Percentiles rank a stretch among this genome's conserved stretches.
These are phyloP conservation scores for Anacardium occidentale DNA, from an alignment of 345 rosid genomes.

Conservation along the genomic window DNA sequence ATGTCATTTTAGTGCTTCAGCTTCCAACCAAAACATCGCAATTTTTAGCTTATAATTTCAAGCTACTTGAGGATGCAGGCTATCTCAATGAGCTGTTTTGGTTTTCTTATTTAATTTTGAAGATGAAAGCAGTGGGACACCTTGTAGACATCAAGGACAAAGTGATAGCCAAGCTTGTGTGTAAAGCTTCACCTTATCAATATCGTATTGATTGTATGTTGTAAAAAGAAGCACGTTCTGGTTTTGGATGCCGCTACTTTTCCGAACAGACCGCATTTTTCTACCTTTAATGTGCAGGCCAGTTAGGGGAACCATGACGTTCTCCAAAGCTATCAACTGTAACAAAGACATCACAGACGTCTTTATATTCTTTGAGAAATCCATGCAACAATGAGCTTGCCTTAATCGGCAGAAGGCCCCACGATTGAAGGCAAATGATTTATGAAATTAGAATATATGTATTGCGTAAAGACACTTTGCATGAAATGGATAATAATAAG, in stretches of 20 bases:
- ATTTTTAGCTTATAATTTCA: background rate
- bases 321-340: background rate
- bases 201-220: background rate
- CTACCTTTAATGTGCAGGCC: background rate
- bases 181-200: background rate
- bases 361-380: too few relatives aligned
- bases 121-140: background rate
- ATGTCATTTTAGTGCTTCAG: constrained; percentile 22
- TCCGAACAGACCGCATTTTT: background rate
- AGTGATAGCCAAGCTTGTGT: background rate
- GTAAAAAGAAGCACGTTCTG: background rate
- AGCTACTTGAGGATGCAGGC: constrained; percentile 15
- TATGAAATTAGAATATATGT: background rate
- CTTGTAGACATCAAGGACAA: background rate
- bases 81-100: constrained; percentile 23
- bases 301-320: constrained; percentile 9
- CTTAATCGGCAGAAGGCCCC: background rate
- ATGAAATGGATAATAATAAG: background rate
- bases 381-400: background rate
- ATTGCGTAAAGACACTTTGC: background rate
- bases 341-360: background rate
- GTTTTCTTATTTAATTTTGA: background rate
- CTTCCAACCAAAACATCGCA: constrained; percentile 20
- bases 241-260: background rate
- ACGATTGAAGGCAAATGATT: constrained; percentile 1